phyloP scores from a whole-genome alignment of 306 rosid species.

The Lithocarpus polystachyus region DNA sequence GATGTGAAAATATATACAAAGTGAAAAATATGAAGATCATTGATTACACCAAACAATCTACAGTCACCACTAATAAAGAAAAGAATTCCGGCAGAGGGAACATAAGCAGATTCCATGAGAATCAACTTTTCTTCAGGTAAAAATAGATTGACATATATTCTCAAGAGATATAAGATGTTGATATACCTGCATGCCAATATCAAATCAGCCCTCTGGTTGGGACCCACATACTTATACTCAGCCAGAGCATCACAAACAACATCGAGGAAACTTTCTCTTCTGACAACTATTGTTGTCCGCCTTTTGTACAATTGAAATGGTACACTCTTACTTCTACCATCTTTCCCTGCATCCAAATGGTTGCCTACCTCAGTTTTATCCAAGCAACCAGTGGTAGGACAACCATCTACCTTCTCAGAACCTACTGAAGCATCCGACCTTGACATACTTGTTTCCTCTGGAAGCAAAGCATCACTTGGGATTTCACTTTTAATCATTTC shows the following conservation, averaged over 20 bases:
- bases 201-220: constrained; percentile 85
- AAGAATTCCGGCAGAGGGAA: not conserved
- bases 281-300: constrained; percentile 64
- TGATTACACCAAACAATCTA: constrained; percentile 12
- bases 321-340: constrained; percentile 37
- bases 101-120: not conserved
- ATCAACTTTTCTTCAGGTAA: not conserved
- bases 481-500: constrained; percentile 52
- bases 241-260: constrained; percentile 80
- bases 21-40: not conserved
- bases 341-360: constrained; percentile 31
- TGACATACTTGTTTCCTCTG: constrained; percentile 33
- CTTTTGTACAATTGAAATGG: constrained; percentile 87
- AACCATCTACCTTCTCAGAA: constrained; percentile 27
- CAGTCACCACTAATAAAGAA: not conserved
- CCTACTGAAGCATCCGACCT: constrained; percentile 26
- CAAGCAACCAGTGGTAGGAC: not conserved
- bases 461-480: constrained; percentile 37
- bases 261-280: constrained; percentile 61
- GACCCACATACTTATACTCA: constrained; percentile 88
- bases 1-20: not conserved
- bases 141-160: constrained; percentile 2
- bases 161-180: constrained; percentile 16
- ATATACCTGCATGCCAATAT: constrained; percentile 81
- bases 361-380: constrained; percentile 32